Conservation (phyloP, 2,329 filamentous ascomycete genomes). For the Corniculantispora saksenae region DNA sequence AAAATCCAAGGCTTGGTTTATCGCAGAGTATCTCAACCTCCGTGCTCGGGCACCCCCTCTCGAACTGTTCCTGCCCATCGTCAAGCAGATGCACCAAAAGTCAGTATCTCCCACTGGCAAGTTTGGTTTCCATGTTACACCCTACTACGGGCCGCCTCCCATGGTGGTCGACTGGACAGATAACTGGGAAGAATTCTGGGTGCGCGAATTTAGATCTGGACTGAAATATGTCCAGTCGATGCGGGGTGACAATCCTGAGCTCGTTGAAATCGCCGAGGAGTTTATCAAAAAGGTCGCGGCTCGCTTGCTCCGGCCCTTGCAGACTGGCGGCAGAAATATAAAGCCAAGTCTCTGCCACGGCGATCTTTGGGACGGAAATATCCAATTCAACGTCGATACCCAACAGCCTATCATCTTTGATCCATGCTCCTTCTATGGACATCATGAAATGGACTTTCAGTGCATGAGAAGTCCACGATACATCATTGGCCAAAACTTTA, state of each 20-base stretch:
- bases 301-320: slow-evolving; percentile 41
- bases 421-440: slow-evolving; percentile 38
- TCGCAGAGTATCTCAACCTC: slow-evolving; percentile 28
- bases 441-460: slow-evolving; percentile 35
- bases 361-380: slow-evolving; percentile 41
- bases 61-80: slow-evolving; percentile 21
- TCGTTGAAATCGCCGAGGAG: slow-evolving; percentile 29
- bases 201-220: slow-evolving; percentile 29
- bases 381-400: slow-evolving; percentile 30
- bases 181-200: slow-evolving; percentile 24
- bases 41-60: slow-evolving; percentile 21
- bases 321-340: slow-evolving; percentile 38
- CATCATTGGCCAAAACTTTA: background rate
- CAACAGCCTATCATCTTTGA: slow-evolving; percentile 37
- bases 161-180: slow-evolving; percentile 24
- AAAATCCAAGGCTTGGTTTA: slow-evolving; percentile 19
- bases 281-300: slow-evolving; percentile 45
- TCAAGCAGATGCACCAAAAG: slow-evolving; percentile 23
- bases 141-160: slow-evolving; percentile 28
- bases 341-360: slow-evolving; percentile 45
- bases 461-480: slow-evolving; percentile 10
- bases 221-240: slow-evolving; percentile 29
- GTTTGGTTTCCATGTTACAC: slow-evolving; percentile 39
- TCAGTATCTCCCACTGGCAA: slow-evolving; percentile 32
- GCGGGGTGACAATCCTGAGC: slow-evolving; percentile 29